A percentile compares a stretch with the other conserved stretches of the same genome.
Evolutionary conservation across 129 eudicot species (phyloP).

Genomic region (Escallonia rubra): DNA sequence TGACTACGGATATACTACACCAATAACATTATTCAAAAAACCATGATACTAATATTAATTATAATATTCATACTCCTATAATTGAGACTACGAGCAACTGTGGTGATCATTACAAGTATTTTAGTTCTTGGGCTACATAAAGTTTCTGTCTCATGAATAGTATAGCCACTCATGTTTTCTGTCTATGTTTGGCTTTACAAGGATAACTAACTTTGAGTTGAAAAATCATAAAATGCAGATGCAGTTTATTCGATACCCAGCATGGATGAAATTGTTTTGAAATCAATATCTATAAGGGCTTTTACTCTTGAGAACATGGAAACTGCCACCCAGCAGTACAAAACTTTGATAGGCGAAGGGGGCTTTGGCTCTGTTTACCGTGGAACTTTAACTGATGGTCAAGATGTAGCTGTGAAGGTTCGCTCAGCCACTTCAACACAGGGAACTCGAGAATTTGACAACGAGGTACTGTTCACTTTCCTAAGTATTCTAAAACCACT

Average conservation of each 20-base stretch:
- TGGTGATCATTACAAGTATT: neutral
- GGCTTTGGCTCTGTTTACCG: slow-evolving; percentile 86
- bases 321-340: slow-evolving; percentile 62
- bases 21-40: neutral
- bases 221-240: slow-evolving; percentile 41
- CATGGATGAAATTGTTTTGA: slow-evolving; percentile 39
- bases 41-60: neutral
- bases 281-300: slow-evolving; percentile 52
- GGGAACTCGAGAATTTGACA: slow-evolving; percentile 85
- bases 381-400: slow-evolving; percentile 72
- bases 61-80: neutral
- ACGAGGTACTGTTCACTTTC: slow-evolving; percentile 43
- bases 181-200: neutral
- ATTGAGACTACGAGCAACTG: neutral
- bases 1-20: no score
- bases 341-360: slow-evolving; percentile 82
- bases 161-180: neutral
- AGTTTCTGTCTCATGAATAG: neutral
- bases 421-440: slow-evolving; percentile 86
- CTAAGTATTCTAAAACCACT: slow-evolving; percentile 5
- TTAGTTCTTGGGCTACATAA: neutral
- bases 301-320: slow-evolving; percentile 64
- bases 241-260: slow-evolving; percentile 68
- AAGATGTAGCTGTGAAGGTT: slow-evolving; percentile 89
- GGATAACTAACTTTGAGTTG: neutral